phyloP scores from a whole-genome alignment of 495 filamentous ascomycete species.

The Penicillium malachiteum region DNA sequence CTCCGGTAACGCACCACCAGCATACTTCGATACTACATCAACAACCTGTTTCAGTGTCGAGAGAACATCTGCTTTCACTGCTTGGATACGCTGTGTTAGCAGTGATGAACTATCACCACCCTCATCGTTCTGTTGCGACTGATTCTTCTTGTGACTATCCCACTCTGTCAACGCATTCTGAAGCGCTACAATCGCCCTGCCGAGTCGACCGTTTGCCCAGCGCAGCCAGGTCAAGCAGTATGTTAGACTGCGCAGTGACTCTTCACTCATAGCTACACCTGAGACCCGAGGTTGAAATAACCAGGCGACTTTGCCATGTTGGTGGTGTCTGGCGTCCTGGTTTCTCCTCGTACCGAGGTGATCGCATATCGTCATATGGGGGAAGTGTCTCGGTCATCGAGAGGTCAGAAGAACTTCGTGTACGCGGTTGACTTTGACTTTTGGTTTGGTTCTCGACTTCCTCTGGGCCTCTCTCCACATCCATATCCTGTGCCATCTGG shows the following conservation, averaged over 20 bases:
- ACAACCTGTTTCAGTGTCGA: slow-evolving; percentile 74
- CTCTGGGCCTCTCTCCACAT: slow-evolving; percentile 38
- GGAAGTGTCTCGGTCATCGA: slow-evolving; percentile 67
- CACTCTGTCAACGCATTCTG: slow-evolving; percentile 72
- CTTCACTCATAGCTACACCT: slow-evolving; percentile 82
- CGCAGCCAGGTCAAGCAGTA: slow-evolving; percentile 76
- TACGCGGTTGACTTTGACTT: slow-evolving; percentile 13
- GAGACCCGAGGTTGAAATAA: slow-evolving; percentile 82
- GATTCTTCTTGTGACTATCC: slow-evolving; percentile 44
- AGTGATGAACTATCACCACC: slow-evolving; percentile 39
- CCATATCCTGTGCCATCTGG: slow-evolving; percentile 33
- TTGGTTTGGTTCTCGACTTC: not conserved
- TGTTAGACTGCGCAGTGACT: slow-evolving; percentile 71
- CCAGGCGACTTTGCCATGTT: slow-evolving; percentile 74
- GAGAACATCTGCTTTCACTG: slow-evolving; percentile 70
- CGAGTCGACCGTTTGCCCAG: slow-evolving; percentile 73
- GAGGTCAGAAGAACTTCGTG: slow-evolving; percentile 42
- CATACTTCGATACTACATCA: slow-evolving; percentile 76
- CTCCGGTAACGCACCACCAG: slow-evolving; percentile 79
- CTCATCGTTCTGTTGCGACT: slow-evolving; percentile 23
- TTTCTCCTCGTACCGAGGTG: slow-evolving; percentile 64
- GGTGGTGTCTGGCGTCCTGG: slow-evolving; percentile 30
- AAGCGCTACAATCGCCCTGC: slow-evolving; percentile 64
- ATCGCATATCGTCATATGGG: slow-evolving; percentile 73
- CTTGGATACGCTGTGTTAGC: slow-evolving; percentile 60